Conservation (phyloP, 2,329 filamentous ascomycete genomes). For the Cladosporium sp. region DNA sequence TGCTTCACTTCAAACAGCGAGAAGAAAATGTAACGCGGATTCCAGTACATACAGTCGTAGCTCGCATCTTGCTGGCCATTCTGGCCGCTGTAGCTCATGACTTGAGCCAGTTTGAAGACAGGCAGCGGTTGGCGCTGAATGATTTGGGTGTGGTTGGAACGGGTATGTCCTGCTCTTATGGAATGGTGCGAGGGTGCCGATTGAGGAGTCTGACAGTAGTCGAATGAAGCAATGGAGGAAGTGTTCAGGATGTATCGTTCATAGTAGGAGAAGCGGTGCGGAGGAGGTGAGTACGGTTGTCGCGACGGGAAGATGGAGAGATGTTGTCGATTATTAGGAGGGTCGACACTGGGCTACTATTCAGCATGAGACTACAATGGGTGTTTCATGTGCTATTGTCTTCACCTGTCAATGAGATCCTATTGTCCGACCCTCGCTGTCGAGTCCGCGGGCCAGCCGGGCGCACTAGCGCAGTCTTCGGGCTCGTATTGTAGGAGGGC, state of each 20-base stretch:
- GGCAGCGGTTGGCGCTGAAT: constrained; percentile 6
- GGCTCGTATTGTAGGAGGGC: too few relatives aligned
- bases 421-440: constrained; percentile 7
- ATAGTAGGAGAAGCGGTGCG: neutral
- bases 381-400: constrained; percentile 9
- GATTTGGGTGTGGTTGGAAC: neutral
- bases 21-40: neutral
- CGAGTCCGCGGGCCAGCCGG: constrained; percentile 8
- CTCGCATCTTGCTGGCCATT: constrained; percentile 11
- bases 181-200: neutral
- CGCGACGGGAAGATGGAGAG: neutral
- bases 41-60: constrained; percentile 3
- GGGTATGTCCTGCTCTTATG: neutral
- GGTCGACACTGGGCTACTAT: neutral
- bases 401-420: constrained; percentile 4
- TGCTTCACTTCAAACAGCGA: too few relatives aligned
- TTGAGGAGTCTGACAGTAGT: neutral
- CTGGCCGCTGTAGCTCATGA: constrained; percentile 12
- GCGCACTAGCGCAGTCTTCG: constrained; percentile 1
- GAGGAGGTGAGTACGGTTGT: neutral
- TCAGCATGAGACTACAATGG: constrained; percentile 7
- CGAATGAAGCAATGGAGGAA: neutral
- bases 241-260: neutral
- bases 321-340: neutral
- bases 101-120: constrained; percentile 10